phyloP scores from a whole-genome alignment of 805 yeast genomes.

The Candida krabiensis region DNA sequence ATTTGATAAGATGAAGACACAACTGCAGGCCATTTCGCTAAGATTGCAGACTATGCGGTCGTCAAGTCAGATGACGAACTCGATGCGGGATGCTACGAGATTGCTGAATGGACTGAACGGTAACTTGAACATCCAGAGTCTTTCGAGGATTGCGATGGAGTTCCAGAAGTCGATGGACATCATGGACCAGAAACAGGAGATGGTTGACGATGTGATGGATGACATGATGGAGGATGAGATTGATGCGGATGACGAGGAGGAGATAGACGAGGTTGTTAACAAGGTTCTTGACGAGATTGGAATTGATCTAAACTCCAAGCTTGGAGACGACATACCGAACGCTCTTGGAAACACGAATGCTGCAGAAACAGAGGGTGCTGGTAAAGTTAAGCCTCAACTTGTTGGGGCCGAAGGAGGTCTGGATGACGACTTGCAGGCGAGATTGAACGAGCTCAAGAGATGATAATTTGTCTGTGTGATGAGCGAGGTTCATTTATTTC shows the following conservation, averaged over 20 bases:
- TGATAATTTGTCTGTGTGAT: too few relatives aligned
- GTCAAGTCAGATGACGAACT: conserved; percentile 91
- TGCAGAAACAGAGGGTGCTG: conserved; percentile 11
- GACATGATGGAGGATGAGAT: conserved; percentile 93
- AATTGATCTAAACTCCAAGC: conserved; percentile 63
- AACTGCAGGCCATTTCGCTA: conserved; percentile 89
- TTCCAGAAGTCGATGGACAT: conserved; percentile 92
- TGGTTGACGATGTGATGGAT: conserved; percentile 98
- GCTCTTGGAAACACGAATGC: conserved; percentile 15
- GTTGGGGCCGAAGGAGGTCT: conserved; percentile 42
- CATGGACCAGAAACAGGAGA: conserved; percentile 98
- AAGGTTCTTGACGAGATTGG: conserved; percentile 96
- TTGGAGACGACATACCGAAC: conserved; percentile 45
- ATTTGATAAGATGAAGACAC: conserved; percentile 92
- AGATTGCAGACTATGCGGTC: conserved; percentile 91
- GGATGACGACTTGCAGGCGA: conserved; percentile 87
- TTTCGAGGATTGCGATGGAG: conserved; percentile 89
- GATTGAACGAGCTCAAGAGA: conserved; percentile 79
- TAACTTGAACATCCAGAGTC: conserved; percentile 84
- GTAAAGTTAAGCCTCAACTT: conserved; percentile 16
- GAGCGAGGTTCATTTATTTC: too few relatives aligned
- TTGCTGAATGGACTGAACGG: conserved; percentile 83
- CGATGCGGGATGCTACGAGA: conserved; percentile 92
- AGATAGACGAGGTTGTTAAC: conserved; percentile 86
- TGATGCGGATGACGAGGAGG: conserved; percentile 77